Evolutionary conservation across 805 yeast species (phyloP).

Genomic region (Pichia ethanolica): DNA sequence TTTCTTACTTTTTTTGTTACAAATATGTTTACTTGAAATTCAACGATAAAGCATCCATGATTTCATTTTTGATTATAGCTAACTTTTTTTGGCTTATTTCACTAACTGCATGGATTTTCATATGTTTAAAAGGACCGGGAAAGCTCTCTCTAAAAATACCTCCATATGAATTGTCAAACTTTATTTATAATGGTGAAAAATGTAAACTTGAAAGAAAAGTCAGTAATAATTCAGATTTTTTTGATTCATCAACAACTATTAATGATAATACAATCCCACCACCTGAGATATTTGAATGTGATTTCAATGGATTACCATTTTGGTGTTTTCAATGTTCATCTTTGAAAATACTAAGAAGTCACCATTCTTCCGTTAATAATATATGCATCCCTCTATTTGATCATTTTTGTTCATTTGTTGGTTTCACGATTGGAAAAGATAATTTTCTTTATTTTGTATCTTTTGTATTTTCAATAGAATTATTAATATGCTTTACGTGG

Average conservation of each 20-base stretch:
- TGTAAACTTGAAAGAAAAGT: neutral
- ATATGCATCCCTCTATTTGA: conserved; percentile 70
- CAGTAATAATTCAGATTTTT: neutral
- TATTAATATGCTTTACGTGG: conserved; percentile 33
- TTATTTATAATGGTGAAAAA: conserved; percentile 16
- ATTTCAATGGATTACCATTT: conserved; percentile 62
- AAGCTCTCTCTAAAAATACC: conserved; percentile 31
- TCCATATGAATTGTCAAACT: conserved; percentile 25
- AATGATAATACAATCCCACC: conserved; percentile 26
- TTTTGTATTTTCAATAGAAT: conserved; percentile 34
- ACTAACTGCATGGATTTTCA: conserved; percentile 36
- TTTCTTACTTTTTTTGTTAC: conserved; percentile 23
- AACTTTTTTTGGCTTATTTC: conserved; percentile 24
- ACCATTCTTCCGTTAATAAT: conserved; percentile 52
- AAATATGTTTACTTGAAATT: conserved; percentile 34
- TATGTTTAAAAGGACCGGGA: conserved; percentile 56
- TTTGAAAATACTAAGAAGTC: conserved; percentile 59
- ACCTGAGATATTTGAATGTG: conserved; percentile 62
- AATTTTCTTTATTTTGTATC: conserved; percentile 58
- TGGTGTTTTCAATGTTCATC: conserved; percentile 68
- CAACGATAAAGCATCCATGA: conserved; percentile 27
- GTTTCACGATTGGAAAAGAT: conserved; percentile 58
- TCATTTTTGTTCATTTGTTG: conserved; percentile 78
- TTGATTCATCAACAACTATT: neutral
- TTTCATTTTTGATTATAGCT: conserved; percentile 27